Conservation (phyloP, 495 filamentous ascomycete genomes). For the Melanomma pulvis-pyrius region DNA sequence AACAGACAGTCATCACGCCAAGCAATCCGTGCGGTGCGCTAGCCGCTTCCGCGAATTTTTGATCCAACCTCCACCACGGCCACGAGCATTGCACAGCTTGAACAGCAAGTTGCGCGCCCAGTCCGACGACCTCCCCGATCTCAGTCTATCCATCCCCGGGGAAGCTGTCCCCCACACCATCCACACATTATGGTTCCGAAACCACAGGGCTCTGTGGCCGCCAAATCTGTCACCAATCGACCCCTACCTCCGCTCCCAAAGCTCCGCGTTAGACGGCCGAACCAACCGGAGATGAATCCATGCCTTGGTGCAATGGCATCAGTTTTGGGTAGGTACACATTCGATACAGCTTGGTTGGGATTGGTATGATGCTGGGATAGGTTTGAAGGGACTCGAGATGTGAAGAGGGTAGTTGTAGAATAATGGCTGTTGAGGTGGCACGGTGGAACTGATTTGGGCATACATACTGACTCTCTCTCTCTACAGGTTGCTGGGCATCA, state of each 20-base stretch:
- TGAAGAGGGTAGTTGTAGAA: not conserved
- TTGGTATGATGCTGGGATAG: not conserved
- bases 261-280: conserved; percentile 82
- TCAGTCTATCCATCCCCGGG: not conserved
- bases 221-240: conserved; percentile 49
- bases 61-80: not conserved
- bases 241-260: conserved; percentile 84
- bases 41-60: conserved; percentile 2
- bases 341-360: not conserved
- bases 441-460: not conserved
- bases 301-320: conserved; percentile 84
- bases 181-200: conserved; percentile 54
- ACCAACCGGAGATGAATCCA: conserved; percentile 72
- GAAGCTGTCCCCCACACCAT: not conserved
- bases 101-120: not conserved
- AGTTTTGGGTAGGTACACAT: conserved; percentile 72
- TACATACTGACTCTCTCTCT: not conserved
- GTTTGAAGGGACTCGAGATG: not conserved
- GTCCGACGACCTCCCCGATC: too few relatives aligned
- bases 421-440: not conserved
- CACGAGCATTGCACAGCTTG: not conserved
- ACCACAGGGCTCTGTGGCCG: conserved; percentile 28
- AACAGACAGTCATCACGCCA: conserved; percentile 10
- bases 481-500: conserved; percentile 90
- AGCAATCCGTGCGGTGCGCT: not conserved